Percentiles rank a stretch among this genome's conserved stretches.
Conservation (phyloP, 2,329 filamentous ascomycete species). For the Colletotrichum liaoningense region DNA sequence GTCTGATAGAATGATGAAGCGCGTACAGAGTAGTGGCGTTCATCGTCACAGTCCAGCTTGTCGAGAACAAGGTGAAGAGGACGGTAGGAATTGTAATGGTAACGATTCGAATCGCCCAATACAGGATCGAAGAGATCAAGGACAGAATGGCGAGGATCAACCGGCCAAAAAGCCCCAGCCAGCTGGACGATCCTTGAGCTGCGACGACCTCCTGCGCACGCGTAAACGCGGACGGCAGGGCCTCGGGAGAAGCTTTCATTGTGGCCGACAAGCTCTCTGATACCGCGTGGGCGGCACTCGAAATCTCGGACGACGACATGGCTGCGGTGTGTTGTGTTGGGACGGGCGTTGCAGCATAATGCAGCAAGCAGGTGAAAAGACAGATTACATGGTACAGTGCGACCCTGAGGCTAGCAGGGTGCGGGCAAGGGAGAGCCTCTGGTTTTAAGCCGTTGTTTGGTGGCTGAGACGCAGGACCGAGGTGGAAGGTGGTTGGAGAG, state of each 20-base stretch:
- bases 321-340: conserved; percentile 38
- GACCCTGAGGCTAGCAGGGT: conserved; percentile 22
- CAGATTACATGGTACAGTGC: conserved; percentile 34
- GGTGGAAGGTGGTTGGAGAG: conserved; percentile 31
- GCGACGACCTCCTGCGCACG: conserved; percentile 49
- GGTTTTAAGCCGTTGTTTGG: conserved; percentile 19
- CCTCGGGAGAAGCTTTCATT: conserved; percentile 45
- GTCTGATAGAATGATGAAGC: background rate
- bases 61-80: conserved; percentile 90
- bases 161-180: conserved; percentile 68
- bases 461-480: conserved; percentile 31
- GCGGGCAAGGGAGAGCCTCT: conserved; percentile 16
- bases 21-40: conserved; percentile 93
- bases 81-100: conserved; percentile 92
- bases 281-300: conserved; percentile 49
- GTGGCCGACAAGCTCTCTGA: conserved; percentile 46
- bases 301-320: conserved; percentile 54
- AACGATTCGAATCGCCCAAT: conserved; percentile 85
- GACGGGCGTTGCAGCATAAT: conserved; percentile 34
- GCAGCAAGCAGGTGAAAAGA: conserved; percentile 24
- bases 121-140: conserved; percentile 69
- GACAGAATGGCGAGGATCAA: conserved; percentile 67
- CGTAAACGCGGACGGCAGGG: conserved; percentile 53
- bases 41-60: conserved; percentile 97
- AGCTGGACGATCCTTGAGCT: conserved; percentile 58